Evolutionary conservation across 139 green algal species (phyloP).

Genomic region (Axilococcus clingmanii): DNA sequence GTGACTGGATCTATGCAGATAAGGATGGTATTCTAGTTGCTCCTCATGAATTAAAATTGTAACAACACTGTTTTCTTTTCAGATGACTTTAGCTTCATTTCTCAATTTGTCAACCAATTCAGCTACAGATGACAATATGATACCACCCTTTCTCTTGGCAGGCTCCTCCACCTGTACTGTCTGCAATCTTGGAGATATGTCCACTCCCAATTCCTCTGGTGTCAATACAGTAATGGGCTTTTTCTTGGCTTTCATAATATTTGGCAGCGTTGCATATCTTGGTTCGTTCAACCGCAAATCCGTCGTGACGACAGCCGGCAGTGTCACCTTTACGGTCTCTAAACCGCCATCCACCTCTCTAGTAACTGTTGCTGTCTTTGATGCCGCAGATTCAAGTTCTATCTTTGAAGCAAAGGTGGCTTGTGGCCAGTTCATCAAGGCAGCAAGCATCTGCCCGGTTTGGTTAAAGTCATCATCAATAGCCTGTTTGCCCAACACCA

Average conservation of each 20-base stretch:
- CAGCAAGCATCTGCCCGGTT: slow-evolving; percentile 89
- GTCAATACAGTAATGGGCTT: slow-evolving; percentile 55
- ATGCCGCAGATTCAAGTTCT: slow-evolving; percentile 33
- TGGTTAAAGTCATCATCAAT: slow-evolving; percentile 90
- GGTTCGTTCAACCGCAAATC: slow-evolving; percentile 91
- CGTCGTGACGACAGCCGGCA: slow-evolving; percentile 84
- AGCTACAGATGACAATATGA: slow-evolving; percentile 39
- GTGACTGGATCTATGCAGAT: slow-evolving; percentile 84
- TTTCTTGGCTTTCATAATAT: slow-evolving; percentile 93
- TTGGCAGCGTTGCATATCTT: slow-evolving; percentile 82
- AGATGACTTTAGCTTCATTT: slow-evolving; percentile 63
- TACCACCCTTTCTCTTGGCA: slow-evolving; percentile 44
- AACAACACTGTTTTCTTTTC: neutral
- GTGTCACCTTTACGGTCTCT: slow-evolving; percentile 49
- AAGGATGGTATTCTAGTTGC: slow-evolving; percentile 73
- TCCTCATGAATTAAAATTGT: slow-evolving; percentile 44
- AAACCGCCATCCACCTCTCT: slow-evolving; percentile 74
- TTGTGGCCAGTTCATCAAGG: slow-evolving; percentile 80
- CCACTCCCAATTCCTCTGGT: slow-evolving; percentile 46
- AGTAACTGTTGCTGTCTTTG: slow-evolving; percentile 19
- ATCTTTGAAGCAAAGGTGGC: slow-evolving; percentile 85
- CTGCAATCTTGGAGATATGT: slow-evolving; percentile 30
- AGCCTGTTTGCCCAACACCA: slow-evolving; percentile 88
- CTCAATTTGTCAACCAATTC: slow-evolving; percentile 74
- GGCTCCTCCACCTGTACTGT: slow-evolving; percentile 53